phyloP scores from a whole-genome alignment of 2,329 filamentous ascomycete species.

The Corniculantispora saksenae region DNA sequence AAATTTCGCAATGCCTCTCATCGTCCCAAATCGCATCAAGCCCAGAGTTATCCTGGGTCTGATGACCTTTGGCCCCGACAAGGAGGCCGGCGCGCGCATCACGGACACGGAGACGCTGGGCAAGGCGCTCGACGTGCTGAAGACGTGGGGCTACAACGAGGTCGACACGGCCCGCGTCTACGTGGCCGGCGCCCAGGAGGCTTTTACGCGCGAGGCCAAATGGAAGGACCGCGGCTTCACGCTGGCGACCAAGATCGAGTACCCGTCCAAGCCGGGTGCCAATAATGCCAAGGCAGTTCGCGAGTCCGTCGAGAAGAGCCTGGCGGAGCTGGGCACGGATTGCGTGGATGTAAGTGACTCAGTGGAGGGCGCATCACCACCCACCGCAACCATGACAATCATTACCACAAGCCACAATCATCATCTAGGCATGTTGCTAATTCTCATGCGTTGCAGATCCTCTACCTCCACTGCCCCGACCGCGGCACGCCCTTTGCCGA shows the following conservation, averaged over 20 bases:
- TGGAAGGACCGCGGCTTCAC: constrained; percentile 80
- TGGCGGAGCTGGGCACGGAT: constrained; percentile 72
- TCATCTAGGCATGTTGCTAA: too few species aligned
- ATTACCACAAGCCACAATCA: neutral
- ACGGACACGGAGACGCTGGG: constrained; percentile 68
- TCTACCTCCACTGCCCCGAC: constrained; percentile 47
- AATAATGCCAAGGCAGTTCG: constrained; percentile 67
- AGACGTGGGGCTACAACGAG: constrained; percentile 79
- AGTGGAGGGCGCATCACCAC: neutral
- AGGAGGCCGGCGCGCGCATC: constrained; percentile 66
- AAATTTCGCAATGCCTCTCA: constrained; percentile 54
- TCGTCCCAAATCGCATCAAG: constrained; percentile 44
- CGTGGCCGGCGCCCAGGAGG: constrained; percentile 72
- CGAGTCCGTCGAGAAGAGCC: constrained; percentile 64
- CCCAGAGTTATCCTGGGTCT: constrained; percentile 78
- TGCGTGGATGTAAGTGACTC: constrained; percentile 62
- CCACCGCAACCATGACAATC: neutral
- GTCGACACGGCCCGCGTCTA: constrained; percentile 82
- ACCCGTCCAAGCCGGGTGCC: constrained; percentile 59
- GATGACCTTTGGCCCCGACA: constrained; percentile 79
- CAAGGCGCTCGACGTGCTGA: constrained; percentile 71
- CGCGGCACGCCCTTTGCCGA: constrained; percentile 74
- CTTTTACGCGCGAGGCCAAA: constrained; percentile 69
- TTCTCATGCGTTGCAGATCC: constrained; percentile 32
- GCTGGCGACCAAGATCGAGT: constrained; percentile 74